Evolutionary conservation across 2,329 filamentous ascomycete species (phyloP), one percentile per base, ranked within the genome.

Genomic region (Botrytis byssoidea): DNA sequence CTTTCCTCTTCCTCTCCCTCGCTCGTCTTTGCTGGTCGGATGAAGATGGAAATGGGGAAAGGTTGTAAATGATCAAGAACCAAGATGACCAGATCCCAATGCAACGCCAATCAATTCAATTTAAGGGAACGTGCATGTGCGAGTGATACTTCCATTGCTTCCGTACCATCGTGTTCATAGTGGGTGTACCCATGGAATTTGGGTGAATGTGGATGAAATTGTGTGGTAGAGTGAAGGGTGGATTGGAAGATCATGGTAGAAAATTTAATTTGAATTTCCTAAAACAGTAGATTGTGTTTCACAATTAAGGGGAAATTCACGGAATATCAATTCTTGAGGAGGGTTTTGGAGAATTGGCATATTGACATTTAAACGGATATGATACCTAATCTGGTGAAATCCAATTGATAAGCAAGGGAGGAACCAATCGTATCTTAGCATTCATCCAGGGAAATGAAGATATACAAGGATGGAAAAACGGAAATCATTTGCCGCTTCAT

Each of bases 311-410:
- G 66, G 66, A 44, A 69, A 37, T 48, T 29, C 60, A 64, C 37
- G 60, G 37, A n/a, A 20, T n/a, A 29, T 42, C 25, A 64, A 29
- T 57, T 57, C n/a, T 29, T 1, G 51, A 57, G 51, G 51, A 3
- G n/a, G n/a, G n/a, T 57, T 57, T 57, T 29, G n/a, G n/a, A 64
- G 60, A 64, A 64, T 42, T 64, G 25, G 37, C 60, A 61, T 22
- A 35, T 61, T 61, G 59, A 25, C 32, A 61, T 61, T 14, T 61
- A 25, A 42, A 63, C 60, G 60, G 60, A 42, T n/a, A 42, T 63
- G 3, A 40, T n/a, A 42, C 35, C 60, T 16, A 42, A 42, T 42
- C 60, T 8, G 37, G 37, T 29, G 22, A 55, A 14, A 57, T 51
- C 37, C 20, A 40, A 22, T 57, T 16, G 51, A 32, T 57, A 57